Evolutionary conservation across 1,284 basidiomycete species (phyloP).

Genomic region (Leccinum proximum): DNA sequence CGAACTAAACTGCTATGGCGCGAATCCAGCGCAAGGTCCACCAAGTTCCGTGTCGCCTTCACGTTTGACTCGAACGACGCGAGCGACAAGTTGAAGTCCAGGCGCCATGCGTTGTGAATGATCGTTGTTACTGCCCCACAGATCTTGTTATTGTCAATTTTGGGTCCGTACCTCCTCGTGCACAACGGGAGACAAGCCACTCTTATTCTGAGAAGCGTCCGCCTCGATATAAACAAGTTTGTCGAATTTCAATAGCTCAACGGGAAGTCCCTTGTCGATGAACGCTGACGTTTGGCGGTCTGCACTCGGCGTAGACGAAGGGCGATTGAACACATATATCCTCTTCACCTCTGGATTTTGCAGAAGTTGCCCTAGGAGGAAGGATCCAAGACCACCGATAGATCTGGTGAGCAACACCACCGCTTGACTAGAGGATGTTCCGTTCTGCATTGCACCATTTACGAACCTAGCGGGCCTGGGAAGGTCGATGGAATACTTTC

Average conservation of each 20-base stretch:
- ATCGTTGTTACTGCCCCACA: not conserved
- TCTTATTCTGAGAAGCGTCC: conserved; percentile 8
- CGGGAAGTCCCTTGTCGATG: conserved; percentile 4
- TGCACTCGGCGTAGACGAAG: conserved; percentile 5
- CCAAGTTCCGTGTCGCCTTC: conserved; percentile 7
- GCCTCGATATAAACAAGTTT: conserved; percentile 8
- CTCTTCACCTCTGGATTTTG: not conserved
- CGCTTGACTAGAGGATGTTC: not conserved
- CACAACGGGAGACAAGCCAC: conserved; percentile 4
- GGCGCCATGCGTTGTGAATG: conserved; percentile 13
- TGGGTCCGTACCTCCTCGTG: not conserved
- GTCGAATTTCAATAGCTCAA: conserved; percentile 4
- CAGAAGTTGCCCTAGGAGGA: conserved; percentile 6
- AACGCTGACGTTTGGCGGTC: conserved; percentile 9
- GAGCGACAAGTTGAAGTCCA: conserved; percentile 11
- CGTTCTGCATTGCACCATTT: not conserved
- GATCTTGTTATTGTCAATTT: not conserved
- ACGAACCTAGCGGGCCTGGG: not conserved
- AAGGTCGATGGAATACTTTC: conserved; percentile 6
- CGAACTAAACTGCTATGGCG: not conserved
- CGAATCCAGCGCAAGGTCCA: conserved; percentile 8
- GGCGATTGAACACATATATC: conserved; percentile 11
- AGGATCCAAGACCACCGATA: conserved; percentile 14
- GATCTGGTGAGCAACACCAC: conserved; percentile 13
- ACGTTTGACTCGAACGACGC: conserved; percentile 4